These are phyloP conservation scores for Berberis thunbergii DNA, from an alignment of 164 flowering plant species.

Conservation along the genomic window DNA sequence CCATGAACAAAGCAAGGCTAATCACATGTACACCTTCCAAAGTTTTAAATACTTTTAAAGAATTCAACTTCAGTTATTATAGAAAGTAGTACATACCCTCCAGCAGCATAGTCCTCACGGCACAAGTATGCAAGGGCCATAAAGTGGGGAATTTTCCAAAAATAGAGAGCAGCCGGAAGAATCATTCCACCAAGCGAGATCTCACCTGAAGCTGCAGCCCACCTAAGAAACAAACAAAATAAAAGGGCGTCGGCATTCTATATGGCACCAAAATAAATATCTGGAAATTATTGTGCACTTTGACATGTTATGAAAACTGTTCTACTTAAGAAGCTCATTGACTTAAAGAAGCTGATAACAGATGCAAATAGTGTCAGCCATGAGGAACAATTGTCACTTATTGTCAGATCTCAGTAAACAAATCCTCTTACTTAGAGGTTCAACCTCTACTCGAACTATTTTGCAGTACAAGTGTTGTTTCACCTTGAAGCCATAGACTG, in stretches of 20 bases:
- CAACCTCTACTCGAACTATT: too few relatives aligned
- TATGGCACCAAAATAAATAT: background rate
- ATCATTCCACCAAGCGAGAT: conserved; percentile 66
- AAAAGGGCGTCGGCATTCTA: too few relatives aligned
- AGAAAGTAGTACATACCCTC: conserved; percentile 55
- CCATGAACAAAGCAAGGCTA: too few relatives aligned
- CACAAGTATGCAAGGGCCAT: conserved; percentile 97
- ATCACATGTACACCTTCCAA: background rate
- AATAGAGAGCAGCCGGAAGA: conserved; percentile 94
- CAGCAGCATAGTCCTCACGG: conserved; percentile 88
- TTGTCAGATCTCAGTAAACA: too few relatives aligned
- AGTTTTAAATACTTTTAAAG: background rate
- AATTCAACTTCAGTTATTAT: background rate
- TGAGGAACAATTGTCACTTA: background rate
- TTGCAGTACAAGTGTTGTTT: too few relatives aligned
- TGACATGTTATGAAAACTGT: too few relatives aligned
- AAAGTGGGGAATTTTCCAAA: conserved; percentile 98
- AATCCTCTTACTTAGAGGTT: too few relatives aligned
- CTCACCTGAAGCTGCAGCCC: conserved; percentile 89
- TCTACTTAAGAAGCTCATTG: too few relatives aligned
- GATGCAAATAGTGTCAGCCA: background rate
- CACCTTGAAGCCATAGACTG: too few relatives aligned
- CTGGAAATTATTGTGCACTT: too few relatives aligned
- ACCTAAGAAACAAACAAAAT: conserved; percentile 28
- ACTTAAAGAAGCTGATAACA: background rate